These are phyloP conservation scores for Tulasnella sp. DNA, from an alignment of 768 basidiomycete genomes.

Conservation along the genomic window DNA sequence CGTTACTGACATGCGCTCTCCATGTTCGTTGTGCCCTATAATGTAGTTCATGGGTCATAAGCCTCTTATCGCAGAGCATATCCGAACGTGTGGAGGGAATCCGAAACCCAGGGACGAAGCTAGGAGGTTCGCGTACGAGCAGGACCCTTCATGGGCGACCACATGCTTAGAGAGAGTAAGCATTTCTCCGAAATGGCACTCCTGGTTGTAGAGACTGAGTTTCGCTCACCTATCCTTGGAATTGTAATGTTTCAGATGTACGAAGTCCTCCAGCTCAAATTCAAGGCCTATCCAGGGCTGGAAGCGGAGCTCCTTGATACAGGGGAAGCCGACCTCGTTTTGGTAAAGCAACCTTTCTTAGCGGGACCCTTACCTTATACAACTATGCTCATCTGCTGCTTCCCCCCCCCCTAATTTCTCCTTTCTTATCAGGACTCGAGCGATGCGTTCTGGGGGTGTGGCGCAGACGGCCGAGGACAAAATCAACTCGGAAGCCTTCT, in stretches of 20 bases:
- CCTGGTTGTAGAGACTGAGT: no score
- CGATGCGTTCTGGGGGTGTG: background rate
- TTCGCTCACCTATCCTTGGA: background rate
- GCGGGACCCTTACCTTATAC: background rate
- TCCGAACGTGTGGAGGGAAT: conserved; percentile 15
- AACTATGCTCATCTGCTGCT: no score
- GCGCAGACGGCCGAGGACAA: background rate
- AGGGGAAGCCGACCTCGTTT: conserved; percentile 22
- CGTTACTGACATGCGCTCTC: no score
- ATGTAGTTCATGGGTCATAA: conserved; percentile 21
- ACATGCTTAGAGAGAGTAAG: conserved; percentile 17
- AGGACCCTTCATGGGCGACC: conserved; percentile 18
- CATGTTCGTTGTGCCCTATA: no score
- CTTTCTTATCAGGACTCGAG: background rate
- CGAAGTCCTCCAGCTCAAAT: conserved; percentile 20
- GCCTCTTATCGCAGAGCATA: conserved; percentile 24
- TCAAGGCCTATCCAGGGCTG: conserved; percentile 21
- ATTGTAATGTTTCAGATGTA: conserved; percentile 22
- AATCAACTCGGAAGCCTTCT: background rate
- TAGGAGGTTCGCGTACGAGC: background rate
- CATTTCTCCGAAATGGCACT: background rate
- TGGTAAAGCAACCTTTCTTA: conserved; percentile 12
- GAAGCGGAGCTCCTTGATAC: conserved; percentile 20
- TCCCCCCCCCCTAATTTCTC: background rate
- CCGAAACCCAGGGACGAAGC: background rate